Evolutionary conservation across 192 early-diverging fungal genomes (phyloP), one percentile per base, ranked within the genome.

Genomic region (Mortierella alpina): DNA sequence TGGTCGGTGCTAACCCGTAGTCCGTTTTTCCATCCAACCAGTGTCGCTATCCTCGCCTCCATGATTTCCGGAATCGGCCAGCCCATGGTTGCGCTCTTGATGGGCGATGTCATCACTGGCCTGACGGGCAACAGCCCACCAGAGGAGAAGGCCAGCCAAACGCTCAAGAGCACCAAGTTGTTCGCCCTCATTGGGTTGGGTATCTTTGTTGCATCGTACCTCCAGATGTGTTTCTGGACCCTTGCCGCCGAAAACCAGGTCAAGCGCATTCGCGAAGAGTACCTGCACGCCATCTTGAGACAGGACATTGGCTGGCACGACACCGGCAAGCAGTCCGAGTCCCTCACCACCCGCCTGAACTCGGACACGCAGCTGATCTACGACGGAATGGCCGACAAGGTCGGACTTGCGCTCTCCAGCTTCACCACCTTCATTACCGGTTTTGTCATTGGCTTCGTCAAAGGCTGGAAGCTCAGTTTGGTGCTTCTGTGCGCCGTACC

Each of bases 301-400:
- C 96, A 97, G 78, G 91, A 97, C 44, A 90, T 95, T 68, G 93
- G 91, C 20, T 98, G 94, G 91, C 97, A 96, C 73, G 97, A 98
- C 66, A 87, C 86, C 22, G 85, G 84, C 57, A 89, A 90, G 50
- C 91, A 95, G 46, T 93, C 95, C 58, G 84, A 85, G 52, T 93
- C 93, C 51, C 87, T 98, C 46, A 93, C 95, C 6, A 95, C 95
- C 23, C 92, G 96, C 23, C 90, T 98, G 41, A 92, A 95, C 56
- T 87, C 90, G 42, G 96, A 97, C 58, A 96, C 95, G 45, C 90
- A 93, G 46, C 66, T 97, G 76, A 90, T 98, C 51, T 95, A 98
- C 84, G 96, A 97, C 63, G 96, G 95, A 40, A 92, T 95, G 44
- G 88, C 88, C 15, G 95, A 96, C 59, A 97, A 97, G 73, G 87